These are phyloP conservation scores for Chrysanthemum makinoi DNA, from an alignment of 129 eudicot genomes.

Conservation along the genomic window DNA sequence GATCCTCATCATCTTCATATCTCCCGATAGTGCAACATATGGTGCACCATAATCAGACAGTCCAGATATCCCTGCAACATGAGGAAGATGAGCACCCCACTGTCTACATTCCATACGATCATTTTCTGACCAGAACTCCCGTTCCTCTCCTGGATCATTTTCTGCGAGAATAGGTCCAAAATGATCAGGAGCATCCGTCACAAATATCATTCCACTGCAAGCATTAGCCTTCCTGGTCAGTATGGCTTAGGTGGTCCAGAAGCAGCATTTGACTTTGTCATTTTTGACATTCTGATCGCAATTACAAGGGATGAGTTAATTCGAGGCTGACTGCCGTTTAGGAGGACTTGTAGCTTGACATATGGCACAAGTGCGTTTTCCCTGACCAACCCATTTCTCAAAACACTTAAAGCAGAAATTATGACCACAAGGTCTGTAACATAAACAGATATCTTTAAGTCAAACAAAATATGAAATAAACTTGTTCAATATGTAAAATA, in stretches of 20 bases:
- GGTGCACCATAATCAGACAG: slow-evolving; percentile 70
- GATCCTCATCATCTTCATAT: slow-evolving; percentile 86
- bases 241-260: slow-evolving; percentile 52
- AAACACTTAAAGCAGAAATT: too few relatives aligned
- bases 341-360: too few relatives aligned
- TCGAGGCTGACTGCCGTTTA: too few relatives aligned
- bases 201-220: slow-evolving; percentile 80
- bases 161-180: slow-evolving; percentile 85
- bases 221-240: slow-evolving; percentile 87
- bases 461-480: too few relatives aligned
- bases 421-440: too few relatives aligned
- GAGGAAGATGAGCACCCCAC: slow-evolving; percentile 90
- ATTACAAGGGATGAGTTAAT: too few relatives aligned
- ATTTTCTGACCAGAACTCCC: slow-evolving; percentile 87
- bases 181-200: slow-evolving; percentile 67
- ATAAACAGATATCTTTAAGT: too few relatives aligned
- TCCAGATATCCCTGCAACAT: slow-evolving; percentile 78
- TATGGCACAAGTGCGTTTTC: too few relatives aligned
- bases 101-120: slow-evolving; percentile 76
- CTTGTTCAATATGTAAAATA: too few relatives aligned
- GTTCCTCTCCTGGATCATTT: slow-evolving; percentile 71
- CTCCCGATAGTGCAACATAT: slow-evolving; percentile 91
- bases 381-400: too few relatives aligned
- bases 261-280: slow-evolving; percentile 20
- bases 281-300: too few relatives aligned